Percentiles rank a stretch among this genome's conserved stretches.
phyloP scores from a whole-genome alignment of 208 protist genomes.

The Leishmania tarentolae region DNA sequence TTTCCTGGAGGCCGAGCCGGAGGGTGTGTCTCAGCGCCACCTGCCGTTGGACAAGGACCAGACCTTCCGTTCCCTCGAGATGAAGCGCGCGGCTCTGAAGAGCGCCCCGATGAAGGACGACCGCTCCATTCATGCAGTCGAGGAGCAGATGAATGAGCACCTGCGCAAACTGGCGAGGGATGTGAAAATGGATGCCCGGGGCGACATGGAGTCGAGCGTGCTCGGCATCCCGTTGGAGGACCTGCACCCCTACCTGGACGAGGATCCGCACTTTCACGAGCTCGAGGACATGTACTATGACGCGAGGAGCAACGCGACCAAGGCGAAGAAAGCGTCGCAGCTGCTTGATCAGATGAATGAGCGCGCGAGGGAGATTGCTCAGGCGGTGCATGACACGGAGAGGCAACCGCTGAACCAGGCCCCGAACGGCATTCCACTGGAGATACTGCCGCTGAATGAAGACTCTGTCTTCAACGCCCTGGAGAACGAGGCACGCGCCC shows the following conservation, averaged over 20 bases:
- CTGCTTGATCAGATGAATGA: constrained; percentile 79
- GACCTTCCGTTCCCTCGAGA: constrained; percentile 66
- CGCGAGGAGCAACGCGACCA: constrained; percentile 45
- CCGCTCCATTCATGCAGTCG: constrained; percentile 49
- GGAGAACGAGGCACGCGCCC: constrained; percentile 62
- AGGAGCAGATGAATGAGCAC: constrained; percentile 77
- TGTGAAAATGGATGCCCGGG: constrained; percentile 58
- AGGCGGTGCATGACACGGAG: constrained; percentile 60
- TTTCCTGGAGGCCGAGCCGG: constrained; percentile 71
- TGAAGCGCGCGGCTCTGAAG: constrained; percentile 67
- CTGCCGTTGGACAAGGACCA: constrained; percentile 66
- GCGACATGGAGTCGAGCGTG: constrained; percentile 56
- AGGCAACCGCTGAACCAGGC: constrained; percentile 45
- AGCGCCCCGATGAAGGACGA: constrained; percentile 39
- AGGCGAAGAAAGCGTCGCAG: constrained; percentile 50
- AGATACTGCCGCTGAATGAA: constrained; percentile 63
- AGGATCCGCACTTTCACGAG: constrained; percentile 65
- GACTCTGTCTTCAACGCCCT: constrained; percentile 62
- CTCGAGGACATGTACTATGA: constrained; percentile 79
- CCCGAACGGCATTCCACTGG: constrained; percentile 67
- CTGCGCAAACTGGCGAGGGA: constrained; percentile 48
- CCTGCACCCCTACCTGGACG: constrained; percentile 50
- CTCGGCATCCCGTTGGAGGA: constrained; percentile 64
- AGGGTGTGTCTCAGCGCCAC: constrained; percentile 65
- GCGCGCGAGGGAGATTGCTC: constrained; percentile 62